These are phyloP conservation scores for Camelina laxa DNA, from an alignment of 345 rosid species.

Conservation along the genomic window DNA sequence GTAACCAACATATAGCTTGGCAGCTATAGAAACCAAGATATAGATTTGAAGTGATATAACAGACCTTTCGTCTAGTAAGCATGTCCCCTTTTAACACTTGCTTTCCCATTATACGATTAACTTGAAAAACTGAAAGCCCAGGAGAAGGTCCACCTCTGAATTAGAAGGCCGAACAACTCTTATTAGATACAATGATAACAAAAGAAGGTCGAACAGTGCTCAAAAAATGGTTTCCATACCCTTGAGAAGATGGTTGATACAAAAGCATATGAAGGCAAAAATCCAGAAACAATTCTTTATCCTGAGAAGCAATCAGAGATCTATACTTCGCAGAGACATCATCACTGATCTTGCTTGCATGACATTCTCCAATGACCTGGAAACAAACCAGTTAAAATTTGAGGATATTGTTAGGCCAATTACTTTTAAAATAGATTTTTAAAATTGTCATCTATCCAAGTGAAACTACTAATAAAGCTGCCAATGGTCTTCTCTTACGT, in stretches of 20 bases:
- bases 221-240: constrained; percentile 55
- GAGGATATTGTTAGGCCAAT: constrained; percentile 7
- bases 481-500: constrained; percentile 9
- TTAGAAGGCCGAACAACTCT: constrained; percentile 39
- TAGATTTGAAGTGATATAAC: constrained; percentile 15
- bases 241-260: constrained; percentile 74
- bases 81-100: constrained; percentile 64
- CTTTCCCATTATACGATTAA: constrained; percentile 78
- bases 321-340: constrained; percentile 73
- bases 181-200: constrained; percentile 34
- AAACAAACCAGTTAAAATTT: constrained; percentile 38
- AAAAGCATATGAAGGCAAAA: constrained; percentile 77
- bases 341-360: constrained; percentile 63
- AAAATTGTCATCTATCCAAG: background rate
- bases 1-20: constrained; percentile 25
- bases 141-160: constrained; percentile 82
- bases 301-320: constrained; percentile 55
- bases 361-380: constrained; percentile 93
- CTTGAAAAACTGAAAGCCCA: constrained; percentile 86
- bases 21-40: constrained; percentile 19
- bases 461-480: constrained; percentile 13
- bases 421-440: background rate
- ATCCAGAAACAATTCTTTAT: constrained; percentile 73
- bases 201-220: constrained; percentile 12
- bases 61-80: constrained; percentile 80